Conservation (phyloP, 352 stramenopile species). For the Phytopythium delawarense region DNA sequence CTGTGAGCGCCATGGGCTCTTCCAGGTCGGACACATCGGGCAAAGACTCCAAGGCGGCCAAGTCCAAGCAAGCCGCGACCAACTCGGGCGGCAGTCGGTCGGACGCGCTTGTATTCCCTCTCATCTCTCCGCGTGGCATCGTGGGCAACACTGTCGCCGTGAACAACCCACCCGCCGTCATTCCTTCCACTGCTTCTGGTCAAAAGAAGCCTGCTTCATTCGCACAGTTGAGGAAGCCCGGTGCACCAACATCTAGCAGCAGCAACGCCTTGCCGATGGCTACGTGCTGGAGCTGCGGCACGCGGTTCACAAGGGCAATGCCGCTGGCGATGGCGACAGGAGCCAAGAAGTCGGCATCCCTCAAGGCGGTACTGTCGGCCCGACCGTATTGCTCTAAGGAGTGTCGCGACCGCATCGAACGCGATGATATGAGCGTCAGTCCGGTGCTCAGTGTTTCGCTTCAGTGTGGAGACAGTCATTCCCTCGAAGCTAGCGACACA, state of each 20-base stretch:
- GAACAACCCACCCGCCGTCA: neutral
- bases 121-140: slow-evolving; percentile 24
- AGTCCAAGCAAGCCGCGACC: neutral
- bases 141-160: neutral
- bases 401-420: slow-evolving; percentile 34
- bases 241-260: neutral
- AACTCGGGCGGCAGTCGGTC: neutral
- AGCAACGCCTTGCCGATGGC: slow-evolving; percentile 29
- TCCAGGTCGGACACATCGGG: neutral
- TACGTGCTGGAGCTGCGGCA: slow-evolving; percentile 66
- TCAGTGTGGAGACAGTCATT: neutral
- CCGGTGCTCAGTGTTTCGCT: slow-evolving; percentile 22
- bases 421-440: slow-evolving; percentile 36
- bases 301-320: slow-evolving; percentile 35
- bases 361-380: slow-evolving; percentile 24
- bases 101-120: slow-evolving; percentile 21
- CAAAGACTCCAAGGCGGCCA: neutral
- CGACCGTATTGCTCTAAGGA: slow-evolving; percentile 35
- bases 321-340: neutral
- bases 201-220: neutral
- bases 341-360: slow-evolving; percentile 11
- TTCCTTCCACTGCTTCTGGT: neutral
- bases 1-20: neutral
- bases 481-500: neutral
- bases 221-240: slow-evolving; percentile 18